Base-by-base conservation (phyloP, 2,329 filamentous ascomycete species). In the Hymenotorrendiella dingleyae region DNA sequence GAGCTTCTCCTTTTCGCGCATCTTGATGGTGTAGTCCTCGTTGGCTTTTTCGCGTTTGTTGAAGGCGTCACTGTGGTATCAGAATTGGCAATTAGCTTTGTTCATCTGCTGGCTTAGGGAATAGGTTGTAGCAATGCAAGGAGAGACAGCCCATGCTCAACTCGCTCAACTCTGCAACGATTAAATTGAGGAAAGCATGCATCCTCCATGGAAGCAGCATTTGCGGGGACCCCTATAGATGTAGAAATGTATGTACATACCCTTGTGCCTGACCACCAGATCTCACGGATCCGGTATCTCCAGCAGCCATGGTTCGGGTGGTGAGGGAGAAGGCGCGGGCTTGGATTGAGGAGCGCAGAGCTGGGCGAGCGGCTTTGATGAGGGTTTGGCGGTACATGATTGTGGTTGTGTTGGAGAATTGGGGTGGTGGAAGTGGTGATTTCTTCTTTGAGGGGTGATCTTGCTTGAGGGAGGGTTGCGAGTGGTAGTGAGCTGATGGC, bases 1-100 rank as follows among this genome's bases (percentile, higher is more conserved):
- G 50, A 96, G 83, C 87, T 95, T 96, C 72, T 90, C 82, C 70
- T 81, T 80, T 78, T 97, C 93, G 63, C 89, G 86, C 71, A 85
- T 73, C 60, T 80, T 80, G 69, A 98, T 89, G 69, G 85, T 86
- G 57, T 79, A 78, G 65, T 89, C 83, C 72, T 97, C 93, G 63
- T 72, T 76, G 55, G 91, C 91, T 64, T 83, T 78, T 70, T 98
- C 93, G 58, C 93, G 88, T 70, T 84, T 84, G 70, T 83, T 87
- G 78, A 96, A 98, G 44, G 87, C 80, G 64, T 98, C 91, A 57
- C 91, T 94, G 54, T 56, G 35, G 28, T 30, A 20, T 24, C 17
- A 11, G 27, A 14, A 23, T 41, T 35, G 21, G 14, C 19, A 29
- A 21, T 41, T 29, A 38, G 36, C 10, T 17, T 21, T 11, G 11